A percentile compares a stretch with the other conserved stretches of the same genome.
These are phyloP conservation scores for Falciphora oryzae DNA, from an alignment of 2,329 filamentous ascomycete genomes.

Conservation along the genomic window DNA sequence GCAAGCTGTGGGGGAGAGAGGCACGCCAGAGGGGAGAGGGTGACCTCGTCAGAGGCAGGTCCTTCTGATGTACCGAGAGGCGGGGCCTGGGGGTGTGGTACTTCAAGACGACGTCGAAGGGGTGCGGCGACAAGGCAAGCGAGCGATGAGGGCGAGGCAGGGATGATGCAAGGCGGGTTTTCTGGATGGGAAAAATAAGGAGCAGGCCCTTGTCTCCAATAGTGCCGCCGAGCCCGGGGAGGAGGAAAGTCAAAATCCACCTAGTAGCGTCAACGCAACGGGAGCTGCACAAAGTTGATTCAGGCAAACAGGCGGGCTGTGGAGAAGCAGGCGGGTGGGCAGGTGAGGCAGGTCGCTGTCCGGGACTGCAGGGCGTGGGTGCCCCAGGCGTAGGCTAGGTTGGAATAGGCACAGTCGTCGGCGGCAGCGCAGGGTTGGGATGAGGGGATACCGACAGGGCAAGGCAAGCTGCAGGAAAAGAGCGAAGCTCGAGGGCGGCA, in stretches of 20 bases:
- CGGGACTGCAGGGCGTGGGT: background rate
- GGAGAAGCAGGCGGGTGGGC: background rate
- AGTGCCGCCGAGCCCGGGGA: background rate
- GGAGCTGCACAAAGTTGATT: background rate
- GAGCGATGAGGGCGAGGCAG: background rate
- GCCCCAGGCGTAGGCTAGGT: background rate
- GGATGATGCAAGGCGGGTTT: background rate
- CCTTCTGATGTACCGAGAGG: background rate
- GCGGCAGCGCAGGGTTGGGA: background rate
- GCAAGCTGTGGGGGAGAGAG: background rate
- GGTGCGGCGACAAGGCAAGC: background rate
- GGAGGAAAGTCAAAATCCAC: slow-evolving; percentile 3
- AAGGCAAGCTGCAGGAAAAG: background rate
- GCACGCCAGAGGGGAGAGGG: no score
- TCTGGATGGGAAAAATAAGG: slow-evolving; percentile 1
- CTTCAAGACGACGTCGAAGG: background rate
- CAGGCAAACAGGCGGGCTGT: background rate
- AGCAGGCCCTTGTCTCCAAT: background rate
- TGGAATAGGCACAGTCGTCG: background rate
- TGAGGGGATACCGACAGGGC: background rate
- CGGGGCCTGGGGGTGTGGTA: background rate
- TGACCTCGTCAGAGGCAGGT: background rate
- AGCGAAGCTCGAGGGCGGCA: background rate
- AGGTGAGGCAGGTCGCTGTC: background rate
- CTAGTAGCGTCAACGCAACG: slow-evolving; percentile 2